phyloP scores from a whole-genome alignment of 306 rosid genomes.

The Cicer bijugum region DNA sequence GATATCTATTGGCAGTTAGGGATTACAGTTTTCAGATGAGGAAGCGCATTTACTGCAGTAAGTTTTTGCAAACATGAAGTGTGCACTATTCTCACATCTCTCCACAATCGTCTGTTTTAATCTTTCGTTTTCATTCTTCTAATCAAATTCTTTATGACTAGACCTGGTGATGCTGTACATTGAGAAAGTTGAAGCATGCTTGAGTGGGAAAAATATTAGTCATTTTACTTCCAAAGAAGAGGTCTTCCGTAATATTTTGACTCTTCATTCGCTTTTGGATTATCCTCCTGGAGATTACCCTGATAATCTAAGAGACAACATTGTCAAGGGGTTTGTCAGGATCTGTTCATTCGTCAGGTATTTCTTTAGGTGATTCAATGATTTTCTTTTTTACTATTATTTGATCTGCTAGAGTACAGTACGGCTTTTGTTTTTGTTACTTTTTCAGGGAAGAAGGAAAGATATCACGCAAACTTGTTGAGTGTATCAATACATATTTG shows the following conservation, averaged over 20 bases:
- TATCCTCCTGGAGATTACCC: constrained; percentile 89
- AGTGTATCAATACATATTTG: constrained; percentile 80
- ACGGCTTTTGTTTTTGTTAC: constrained; percentile 38
- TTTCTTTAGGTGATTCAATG: constrained; percentile 34
- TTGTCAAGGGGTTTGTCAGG: constrained; percentile 64
- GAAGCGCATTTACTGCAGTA: constrained; percentile 76
- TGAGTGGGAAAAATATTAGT: constrained; percentile 58
- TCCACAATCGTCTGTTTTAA: constrained; percentile 34
- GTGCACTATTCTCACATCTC: constrained; percentile 35
- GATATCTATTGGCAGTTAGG: constrained; percentile 69
- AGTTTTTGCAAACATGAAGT: constrained; percentile 47
- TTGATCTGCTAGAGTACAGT: constrained; percentile 36
- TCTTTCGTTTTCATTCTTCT: constrained; percentile 18
- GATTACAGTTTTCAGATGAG: constrained; percentile 85
- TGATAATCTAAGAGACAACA: constrained; percentile 61
- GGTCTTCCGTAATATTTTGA: constrained; percentile 76
- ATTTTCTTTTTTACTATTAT: neutral
- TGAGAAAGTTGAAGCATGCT: constrained; percentile 68
- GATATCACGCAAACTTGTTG: constrained; percentile 83
- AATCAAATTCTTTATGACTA: constrained; percentile 47
- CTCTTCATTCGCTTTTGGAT: constrained; percentile 84
- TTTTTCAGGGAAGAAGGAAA: constrained; percentile 84
- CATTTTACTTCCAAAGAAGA: constrained; percentile 75
- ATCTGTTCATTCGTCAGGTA: constrained; percentile 77
- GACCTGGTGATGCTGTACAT: constrained; percentile 71